Evolutionary conservation across 768 basidiomycete genomes (phyloP).

Genomic region (Pisolithus tinctorius): DNA sequence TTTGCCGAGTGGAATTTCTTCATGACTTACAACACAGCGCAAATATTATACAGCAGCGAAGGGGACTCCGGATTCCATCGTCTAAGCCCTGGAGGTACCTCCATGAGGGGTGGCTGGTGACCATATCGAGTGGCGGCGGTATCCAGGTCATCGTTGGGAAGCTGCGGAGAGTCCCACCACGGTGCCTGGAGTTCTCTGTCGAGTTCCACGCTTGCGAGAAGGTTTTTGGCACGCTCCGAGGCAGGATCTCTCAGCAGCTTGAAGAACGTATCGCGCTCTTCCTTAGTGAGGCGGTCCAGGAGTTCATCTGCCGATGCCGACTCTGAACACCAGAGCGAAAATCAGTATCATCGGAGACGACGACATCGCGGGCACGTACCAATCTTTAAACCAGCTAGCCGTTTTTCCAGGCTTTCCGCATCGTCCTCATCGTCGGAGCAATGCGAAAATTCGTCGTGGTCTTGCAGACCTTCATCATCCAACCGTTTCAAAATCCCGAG

Average conservation of each 20-base stretch:
- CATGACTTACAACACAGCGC: constrained; percentile 54
- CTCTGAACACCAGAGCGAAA: constrained; percentile 32
- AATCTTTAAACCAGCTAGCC: constrained; percentile 55
- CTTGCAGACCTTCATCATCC: constrained; percentile 50
- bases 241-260: constrained; percentile 52
- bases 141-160: not conserved
- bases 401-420: constrained; percentile 37
- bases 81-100: constrained; percentile 40
- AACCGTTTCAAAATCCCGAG: constrained; percentile 65
- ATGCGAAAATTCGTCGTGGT: constrained; percentile 27
- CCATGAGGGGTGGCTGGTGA: constrained; percentile 36
- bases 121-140: constrained; percentile 24
- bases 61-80: constrained; percentile 31
- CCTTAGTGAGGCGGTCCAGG: constrained; percentile 54
- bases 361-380: constrained; percentile 34
- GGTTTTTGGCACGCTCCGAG: constrained; percentile 51
- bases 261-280: constrained; percentile 56
- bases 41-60: constrained; percentile 61
- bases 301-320: constrained; percentile 48
- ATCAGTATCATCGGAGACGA: not conserved
- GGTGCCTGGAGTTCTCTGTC: constrained; percentile 45
- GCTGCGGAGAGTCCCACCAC: constrained; percentile 61
- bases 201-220: constrained; percentile 54
- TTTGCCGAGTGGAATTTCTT: not conserved
- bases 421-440: constrained; percentile 34